A percentile compares a stretch with the other conserved stretches of the same genome.
phyloP scores from a whole-genome alignment of 352 stramenopile species.

The Pythium aphanidermatum region DNA sequence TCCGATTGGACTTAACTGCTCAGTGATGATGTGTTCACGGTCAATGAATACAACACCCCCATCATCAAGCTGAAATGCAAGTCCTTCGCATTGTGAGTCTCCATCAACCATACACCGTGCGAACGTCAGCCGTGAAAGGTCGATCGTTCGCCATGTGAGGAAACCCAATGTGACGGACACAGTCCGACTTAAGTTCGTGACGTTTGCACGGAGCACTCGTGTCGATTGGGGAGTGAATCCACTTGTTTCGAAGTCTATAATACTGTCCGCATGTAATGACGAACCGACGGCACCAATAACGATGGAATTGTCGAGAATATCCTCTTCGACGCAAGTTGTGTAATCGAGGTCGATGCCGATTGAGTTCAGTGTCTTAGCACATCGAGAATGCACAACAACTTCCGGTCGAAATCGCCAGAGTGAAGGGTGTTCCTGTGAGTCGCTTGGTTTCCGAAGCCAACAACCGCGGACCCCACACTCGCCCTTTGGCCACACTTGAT shows the following conservation, averaged over 20 bases:
- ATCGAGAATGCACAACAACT: conserved; percentile 9
- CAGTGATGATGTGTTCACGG: background rate
- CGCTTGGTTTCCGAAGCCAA: conserved; percentile 7
- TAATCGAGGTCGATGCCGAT: conserved; percentile 4
- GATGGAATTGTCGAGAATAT: conserved; percentile 10
- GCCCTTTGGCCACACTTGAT: conserved; percentile 3
- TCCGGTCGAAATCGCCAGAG: conserved; percentile 8
- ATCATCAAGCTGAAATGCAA: background rate
- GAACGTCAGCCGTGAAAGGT: background rate
- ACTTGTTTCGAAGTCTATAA: conserved; percentile 3
- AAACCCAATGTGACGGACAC: conserved; percentile 12
- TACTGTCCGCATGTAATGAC: conserved; percentile 3
- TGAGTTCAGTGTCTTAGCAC: background rate
- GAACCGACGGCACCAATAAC: conserved; percentile 5
- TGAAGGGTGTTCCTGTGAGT: conserved; percentile 2
- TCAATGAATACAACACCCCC: background rate
- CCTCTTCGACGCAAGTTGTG: conserved; percentile 1
- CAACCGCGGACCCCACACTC: conserved; percentile 15
- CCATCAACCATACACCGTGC: background rate
- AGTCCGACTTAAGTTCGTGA: conserved; percentile 12
- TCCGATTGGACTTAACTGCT: conserved; percentile 5
- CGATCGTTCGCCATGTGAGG: conserved; percentile 5
- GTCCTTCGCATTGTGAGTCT: background rate
- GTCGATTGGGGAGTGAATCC: background rate
- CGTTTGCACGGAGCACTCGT: conserved; percentile 9